A percentile compares a stretch with the other conserved stretches of the same genome.
Evolutionary conservation across 305 asterid species (phyloP).

Genomic region (Rubia peregrina): DNA sequence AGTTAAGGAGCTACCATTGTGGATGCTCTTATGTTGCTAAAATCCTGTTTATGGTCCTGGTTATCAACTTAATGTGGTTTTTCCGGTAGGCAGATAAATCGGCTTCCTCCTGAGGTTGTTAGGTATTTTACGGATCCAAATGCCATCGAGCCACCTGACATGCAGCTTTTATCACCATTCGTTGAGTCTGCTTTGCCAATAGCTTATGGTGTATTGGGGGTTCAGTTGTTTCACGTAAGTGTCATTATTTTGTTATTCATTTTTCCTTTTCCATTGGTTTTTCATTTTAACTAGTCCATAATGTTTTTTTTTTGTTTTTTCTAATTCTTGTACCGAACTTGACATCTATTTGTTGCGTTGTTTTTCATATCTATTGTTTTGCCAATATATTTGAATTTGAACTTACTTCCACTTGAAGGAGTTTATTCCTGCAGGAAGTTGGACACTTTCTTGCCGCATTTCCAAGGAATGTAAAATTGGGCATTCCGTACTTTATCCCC

Average conservation of each 20-base stretch:
- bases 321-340: not conserved
- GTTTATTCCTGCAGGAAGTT: conserved; percentile 74
- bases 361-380: not conserved
- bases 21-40: conserved; percentile 2
- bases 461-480: conserved; percentile 76
- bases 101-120: conserved; percentile 88
- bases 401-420: conserved; percentile 28
- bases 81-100: conserved; percentile 49
- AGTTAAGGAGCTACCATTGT: too few species aligned
- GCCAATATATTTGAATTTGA: conserved; percentile 6
- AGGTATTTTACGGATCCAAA: conserved; percentile 92
- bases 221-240: conserved; percentile 60
- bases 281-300: not conserved
- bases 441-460: conserved; percentile 89
- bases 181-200: conserved; percentile 58
- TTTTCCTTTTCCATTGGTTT: not conserved
- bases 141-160: conserved; percentile 93
- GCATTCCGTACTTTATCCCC: conserved; percentile 78
- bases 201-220: conserved; percentile 84
- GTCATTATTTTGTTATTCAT: conserved; percentile 6
- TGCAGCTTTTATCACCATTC: conserved; percentile 82
- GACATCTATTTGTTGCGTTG: not conserved
- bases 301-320: not conserved
- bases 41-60: conserved; percentile 1
- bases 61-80: conserved; percentile 16